These are phyloP conservation scores for Volvariella surrecta DNA, from an alignment of 1,284 basidiomycete genomes.

Conservation along the genomic window DNA sequence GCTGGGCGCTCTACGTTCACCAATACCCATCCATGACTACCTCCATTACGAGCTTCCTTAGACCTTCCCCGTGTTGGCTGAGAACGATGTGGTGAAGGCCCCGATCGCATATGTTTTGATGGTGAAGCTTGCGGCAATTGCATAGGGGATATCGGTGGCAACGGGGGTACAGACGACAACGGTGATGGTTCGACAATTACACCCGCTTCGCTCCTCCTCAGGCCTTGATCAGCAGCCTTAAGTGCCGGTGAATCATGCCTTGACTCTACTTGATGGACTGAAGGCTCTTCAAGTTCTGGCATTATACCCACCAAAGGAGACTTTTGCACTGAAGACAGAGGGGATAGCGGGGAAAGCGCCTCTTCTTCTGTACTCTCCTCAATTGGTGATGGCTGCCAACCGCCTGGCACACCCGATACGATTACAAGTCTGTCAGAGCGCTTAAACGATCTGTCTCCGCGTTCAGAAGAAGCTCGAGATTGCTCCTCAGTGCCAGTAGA, in stretches of 20 bases:
- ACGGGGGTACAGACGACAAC: slow-evolving; percentile 28
- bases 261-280: slow-evolving; percentile 37
- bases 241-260: slow-evolving; percentile 41
- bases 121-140: slow-evolving; percentile 10
- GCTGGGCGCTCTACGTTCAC: slow-evolving; percentile 44
- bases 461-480: slow-evolving; percentile 29
- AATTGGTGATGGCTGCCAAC: slow-evolving; percentile 34
- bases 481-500: slow-evolving; percentile 31
- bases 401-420: slow-evolving; percentile 29
- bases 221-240: slow-evolving; percentile 24
- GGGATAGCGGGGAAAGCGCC: slow-evolving; percentile 2
- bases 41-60: slow-evolving; percentile 7
- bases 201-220: slow-evolving; percentile 47
- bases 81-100: slow-evolving; percentile 9
- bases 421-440: slow-evolving; percentile 12
- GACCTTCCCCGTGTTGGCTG: slow-evolving; percentile 1
- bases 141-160: slow-evolving; percentile 14
- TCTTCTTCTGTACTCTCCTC: slow-evolving; percentile 29
- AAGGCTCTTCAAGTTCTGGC: slow-evolving; percentile 17
- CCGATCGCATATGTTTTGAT: slow-evolving; percentile 12
- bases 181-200: slow-evolving; percentile 20
- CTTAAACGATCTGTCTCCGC: too few relatives aligned
- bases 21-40: slow-evolving; percentile 51
- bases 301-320: slow-evolving; percentile 7
- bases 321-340: slow-evolving; percentile 5